Conservation (phyloP, 2,329 filamentous ascomycete species). For the Colletotrichum noveboracense region DNA sequence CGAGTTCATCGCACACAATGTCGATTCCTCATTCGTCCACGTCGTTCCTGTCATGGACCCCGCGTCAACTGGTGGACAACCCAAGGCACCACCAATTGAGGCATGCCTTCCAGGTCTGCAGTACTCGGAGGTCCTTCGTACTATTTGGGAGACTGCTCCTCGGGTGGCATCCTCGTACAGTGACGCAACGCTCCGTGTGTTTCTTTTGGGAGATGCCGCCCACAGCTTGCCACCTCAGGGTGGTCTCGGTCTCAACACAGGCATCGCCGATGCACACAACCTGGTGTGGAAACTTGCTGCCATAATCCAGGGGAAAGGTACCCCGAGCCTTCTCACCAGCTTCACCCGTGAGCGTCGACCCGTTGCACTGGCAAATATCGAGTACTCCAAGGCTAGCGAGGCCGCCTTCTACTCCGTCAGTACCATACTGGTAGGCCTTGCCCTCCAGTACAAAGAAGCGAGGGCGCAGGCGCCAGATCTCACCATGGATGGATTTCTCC, state of each 20-base stretch:
- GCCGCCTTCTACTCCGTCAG: slow-evolving; percentile 13
- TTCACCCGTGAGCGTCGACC: slow-evolving; percentile 3
- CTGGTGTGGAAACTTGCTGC: slow-evolving; percentile 52
- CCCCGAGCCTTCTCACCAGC: neutral
- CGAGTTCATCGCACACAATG: slow-evolving; percentile 8
- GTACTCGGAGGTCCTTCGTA: slow-evolving; percentile 2
- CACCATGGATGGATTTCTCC: neutral
- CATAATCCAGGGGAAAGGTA: neutral
- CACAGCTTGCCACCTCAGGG: slow-evolving; percentile 62
- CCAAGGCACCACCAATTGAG: neutral
- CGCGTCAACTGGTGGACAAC: neutral
- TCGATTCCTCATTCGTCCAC: slow-evolving; percentile 8
- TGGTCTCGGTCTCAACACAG: slow-evolving; percentile 64
- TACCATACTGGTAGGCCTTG: neutral
- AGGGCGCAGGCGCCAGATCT: neutral
- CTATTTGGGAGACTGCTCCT: slow-evolving; percentile 9
- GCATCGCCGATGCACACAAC: slow-evolving; percentile 60
- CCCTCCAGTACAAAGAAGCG: neutral
- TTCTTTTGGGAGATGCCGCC: slow-evolving; percentile 60
- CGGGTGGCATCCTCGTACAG: slow-evolving; percentile 1
- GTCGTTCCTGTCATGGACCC: slow-evolving; percentile 3
- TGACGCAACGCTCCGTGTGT: slow-evolving; percentile 29
- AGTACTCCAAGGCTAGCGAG: slow-evolving; percentile 14
- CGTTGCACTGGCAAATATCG: slow-evolving; percentile 10
- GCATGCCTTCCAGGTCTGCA: slow-evolving; percentile 11